Evolutionary conservation across 257 asterid species (phyloP), one percentile per base, ranked within the genome.

Genomic region (Schizonepeta tenuifolia): DNA sequence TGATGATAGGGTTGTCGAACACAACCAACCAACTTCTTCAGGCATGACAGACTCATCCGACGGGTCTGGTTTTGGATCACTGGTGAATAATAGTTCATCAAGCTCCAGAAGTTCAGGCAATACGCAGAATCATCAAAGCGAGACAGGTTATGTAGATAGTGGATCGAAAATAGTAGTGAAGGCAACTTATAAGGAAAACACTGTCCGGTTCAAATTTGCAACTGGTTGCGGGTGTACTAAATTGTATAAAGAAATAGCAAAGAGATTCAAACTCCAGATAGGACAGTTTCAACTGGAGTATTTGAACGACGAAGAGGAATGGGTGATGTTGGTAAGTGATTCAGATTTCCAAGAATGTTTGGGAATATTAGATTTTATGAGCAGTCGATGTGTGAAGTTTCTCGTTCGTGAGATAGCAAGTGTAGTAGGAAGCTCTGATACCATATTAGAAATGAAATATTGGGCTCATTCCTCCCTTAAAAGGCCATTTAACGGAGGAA

Each of bases 271-370:
- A 67, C 87, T 93, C 26, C 88, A 75, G 53, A 65, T 59, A 1
- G 98, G 92, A 46, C 82, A 81, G 3, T 89, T 93, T 79, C 96
- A 91, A 36, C 92, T 94, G 80, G 86, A 89, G 82, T 89, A 94
- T 82, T 78, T 89, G 60, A 97, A 94, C 1, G 97, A 94, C 11
- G 97, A 94, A 77, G 86, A 84, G 82, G 98, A 94, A 86, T 91
- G 97, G 98, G 96, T 94, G 82, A 69, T 91, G 90, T 80, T 94
- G 90, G 93, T 85, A 82, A 91, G 72, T 61, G 97, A 91, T 43
- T 85, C 89, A 0, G 98, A 94, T 81, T 75, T 91, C 41, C 86
- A 77, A n/a, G 98, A 94, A 75, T 91, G 98, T 71, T 75, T 89
- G 0, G 96, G 89, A 15, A 81, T 89, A 65, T 44, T 89, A 67